A percentile compares a stretch with the other conserved stretches of the same genome.
These are phyloP conservation scores for Dorcoceras hygrometricum DNA, from an alignment of 257 asterid genomes.

Conservation along the genomic window DNA sequence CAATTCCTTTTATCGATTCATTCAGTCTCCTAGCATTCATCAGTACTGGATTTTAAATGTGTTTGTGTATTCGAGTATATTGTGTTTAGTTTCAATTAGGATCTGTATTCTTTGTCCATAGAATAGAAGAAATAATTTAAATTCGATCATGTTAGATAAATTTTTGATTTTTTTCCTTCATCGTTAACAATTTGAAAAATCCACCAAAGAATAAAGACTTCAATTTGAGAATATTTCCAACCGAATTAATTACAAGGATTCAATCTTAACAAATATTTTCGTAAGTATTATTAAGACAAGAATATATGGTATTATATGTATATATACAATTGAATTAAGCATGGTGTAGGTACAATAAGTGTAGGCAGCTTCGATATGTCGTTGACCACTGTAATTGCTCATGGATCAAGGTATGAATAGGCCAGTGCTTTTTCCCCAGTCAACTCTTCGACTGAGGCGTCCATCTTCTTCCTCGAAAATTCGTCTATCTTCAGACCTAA, in stretches of 20 bases:
- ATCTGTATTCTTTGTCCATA: neutral
- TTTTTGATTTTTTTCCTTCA: no score
- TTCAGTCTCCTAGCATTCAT: neutral
- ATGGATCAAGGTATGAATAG: constrained; percentile 53
- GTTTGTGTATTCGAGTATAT: neutral
- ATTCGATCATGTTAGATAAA: no score
- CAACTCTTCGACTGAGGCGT: constrained; percentile 60
- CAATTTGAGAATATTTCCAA: no score
- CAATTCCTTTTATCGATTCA: no score
- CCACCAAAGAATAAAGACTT: no score
- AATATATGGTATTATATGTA: no score
- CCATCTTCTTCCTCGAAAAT: constrained; percentile 73
- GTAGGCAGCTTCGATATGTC: neutral
- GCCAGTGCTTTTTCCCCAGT: constrained; percentile 68
- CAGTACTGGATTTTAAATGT: neutral
- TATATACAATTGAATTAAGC: no score
- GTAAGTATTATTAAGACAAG: no score
- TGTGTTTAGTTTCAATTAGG: neutral
- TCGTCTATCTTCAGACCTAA: constrained; percentile 69
- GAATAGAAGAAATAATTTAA: neutral
- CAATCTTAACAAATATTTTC: no score
- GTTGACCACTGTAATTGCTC: neutral
- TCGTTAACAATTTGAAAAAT: no score
- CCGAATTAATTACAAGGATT: no score
- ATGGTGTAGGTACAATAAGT: no score